Evolutionary conservation across 148 eudicot species (phyloP), one percentile per base, ranked within the genome.

Genomic region (Amaranthus palmeri): DNA sequence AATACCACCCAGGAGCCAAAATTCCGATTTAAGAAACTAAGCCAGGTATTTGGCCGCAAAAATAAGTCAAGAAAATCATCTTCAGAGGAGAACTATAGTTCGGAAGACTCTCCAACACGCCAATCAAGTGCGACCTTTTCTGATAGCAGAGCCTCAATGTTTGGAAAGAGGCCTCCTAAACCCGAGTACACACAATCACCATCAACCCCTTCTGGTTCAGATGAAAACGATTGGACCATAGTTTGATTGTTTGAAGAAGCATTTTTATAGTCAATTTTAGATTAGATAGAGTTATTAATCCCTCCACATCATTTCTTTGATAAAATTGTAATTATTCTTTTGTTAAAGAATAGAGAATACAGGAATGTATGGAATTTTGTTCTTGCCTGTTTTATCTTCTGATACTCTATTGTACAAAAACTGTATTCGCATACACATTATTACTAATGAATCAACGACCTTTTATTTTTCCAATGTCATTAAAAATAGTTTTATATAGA

Each of bases 131-230:
- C 79, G 13, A 78, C 71, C 53, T 82, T 82, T 67, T 75, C 78
- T 43, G 82, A 78, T 43, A 68, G 15, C 13, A 82, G 42, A 61
- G 75, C 93, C 3, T 83, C 90, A 10, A 61, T 87, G 61, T 88
- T 92, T 83, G 87, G 86, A 61, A 88, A 82, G 86, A 88, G 84
- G 79, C 98, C 98, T 61, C 98, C 96, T 4, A 86, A 88, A 66
- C 93, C 85, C 8, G 86, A 83, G 65, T 51, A 45, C 60, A 76
- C 81, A 61, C 61, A 63, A 14, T 57, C 57, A 13, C 74, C 81
- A 10, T 81, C 48, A 85, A 85, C 1, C 74, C 76, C 86, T 13
- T 69, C 70, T 25, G 63, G 70, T 65, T 60, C 86, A 40, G 76
- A 82, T 72, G 96, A 85, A 54, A 78, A 71, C 69, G 92, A 82